These are phyloP conservation scores for Rhododendron kiyosumense DNA, from an alignment of 148 eudicot species.

Conservation along the genomic window DNA sequence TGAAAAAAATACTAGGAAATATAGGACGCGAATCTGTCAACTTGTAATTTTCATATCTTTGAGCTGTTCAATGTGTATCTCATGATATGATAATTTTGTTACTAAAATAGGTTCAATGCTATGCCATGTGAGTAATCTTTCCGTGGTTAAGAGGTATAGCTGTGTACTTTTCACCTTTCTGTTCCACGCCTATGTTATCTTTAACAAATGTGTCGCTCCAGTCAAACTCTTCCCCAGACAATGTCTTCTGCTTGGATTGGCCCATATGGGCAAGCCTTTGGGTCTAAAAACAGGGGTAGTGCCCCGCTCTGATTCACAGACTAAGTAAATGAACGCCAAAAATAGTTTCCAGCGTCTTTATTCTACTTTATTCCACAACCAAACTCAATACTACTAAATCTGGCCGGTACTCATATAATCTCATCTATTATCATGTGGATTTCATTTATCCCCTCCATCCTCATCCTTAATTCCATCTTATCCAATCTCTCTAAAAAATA, in stretches of 20 bases:
- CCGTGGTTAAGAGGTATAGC: too few relatives aligned
- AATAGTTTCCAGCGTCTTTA: background rate
- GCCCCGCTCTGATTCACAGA: background rate
- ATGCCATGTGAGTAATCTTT: background rate
- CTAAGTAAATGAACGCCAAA: background rate
- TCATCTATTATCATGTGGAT: too few relatives aligned
- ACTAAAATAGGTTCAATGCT: background rate
- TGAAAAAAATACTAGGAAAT: background rate
- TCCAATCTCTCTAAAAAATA: background rate
- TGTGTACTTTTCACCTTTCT: background rate
- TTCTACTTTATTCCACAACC: too few relatives aligned
- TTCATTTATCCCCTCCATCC: too few relatives aligned
- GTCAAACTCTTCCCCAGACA: background rate
- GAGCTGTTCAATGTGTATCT: background rate
- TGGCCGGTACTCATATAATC: too few relatives aligned
- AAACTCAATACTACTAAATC: too few relatives aligned
- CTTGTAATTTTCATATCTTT: background rate
- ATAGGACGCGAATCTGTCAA: background rate
- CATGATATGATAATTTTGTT: background rate
- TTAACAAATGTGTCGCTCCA: background rate
- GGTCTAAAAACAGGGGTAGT: too few relatives aligned
- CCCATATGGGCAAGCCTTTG: background rate
- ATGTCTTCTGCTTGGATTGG: background rate
- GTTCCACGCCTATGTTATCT: too few relatives aligned
- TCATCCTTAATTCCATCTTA: background rate